A percentile compares a stretch with the other conserved stretches of the same genome.
Conservation (phyloP, 768 basidiomycete species). For the Naganishia kalamii region DNA sequence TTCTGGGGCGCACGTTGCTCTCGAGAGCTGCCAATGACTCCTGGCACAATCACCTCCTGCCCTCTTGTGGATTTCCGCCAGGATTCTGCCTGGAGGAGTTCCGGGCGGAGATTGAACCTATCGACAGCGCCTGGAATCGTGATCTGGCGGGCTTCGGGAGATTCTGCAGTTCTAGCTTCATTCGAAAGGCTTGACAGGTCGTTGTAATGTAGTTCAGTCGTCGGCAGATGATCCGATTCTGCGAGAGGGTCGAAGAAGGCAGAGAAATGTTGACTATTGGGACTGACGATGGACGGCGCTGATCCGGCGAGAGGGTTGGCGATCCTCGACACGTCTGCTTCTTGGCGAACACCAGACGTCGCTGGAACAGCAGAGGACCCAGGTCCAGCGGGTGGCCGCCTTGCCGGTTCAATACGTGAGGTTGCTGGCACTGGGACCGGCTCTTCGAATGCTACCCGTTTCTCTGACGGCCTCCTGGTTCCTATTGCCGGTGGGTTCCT, state of each 20-base stretch:
- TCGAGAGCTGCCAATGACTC: slow-evolving; percentile 9
- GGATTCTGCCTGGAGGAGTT: slow-evolving; percentile 13
- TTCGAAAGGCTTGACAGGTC: not conserved
- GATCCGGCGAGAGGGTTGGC: not conserved
- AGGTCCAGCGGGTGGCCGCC: not conserved
- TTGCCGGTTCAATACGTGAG: not conserved
- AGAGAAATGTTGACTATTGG: not conserved
- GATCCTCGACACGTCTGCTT: not conserved
- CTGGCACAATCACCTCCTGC: slow-evolving; percentile 4
- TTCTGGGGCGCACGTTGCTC: not conserved
- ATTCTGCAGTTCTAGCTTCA: not conserved
- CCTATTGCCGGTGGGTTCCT: not conserved
- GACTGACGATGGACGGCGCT: not conserved
- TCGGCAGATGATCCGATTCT: not conserved
- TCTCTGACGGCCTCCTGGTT: not conserved
- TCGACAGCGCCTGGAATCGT: not conserved
- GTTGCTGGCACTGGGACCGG: not conserved
- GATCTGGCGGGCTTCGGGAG: not conserved
- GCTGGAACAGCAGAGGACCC: not conserved
- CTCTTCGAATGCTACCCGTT: slow-evolving; percentile 9
- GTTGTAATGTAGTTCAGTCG: slow-evolving; percentile 1
- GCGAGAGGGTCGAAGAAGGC: slow-evolving; percentile 8
- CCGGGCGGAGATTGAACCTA: slow-evolving; percentile 8
- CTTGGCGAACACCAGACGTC: not conserved
- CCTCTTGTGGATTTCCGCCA: slow-evolving; percentile 12